Evolutionary conservation across 768 basidiomycete species (phyloP), one percentile per base, ranked within the genome.

Genomic region (Leucocoprinus birnbaumii): DNA sequence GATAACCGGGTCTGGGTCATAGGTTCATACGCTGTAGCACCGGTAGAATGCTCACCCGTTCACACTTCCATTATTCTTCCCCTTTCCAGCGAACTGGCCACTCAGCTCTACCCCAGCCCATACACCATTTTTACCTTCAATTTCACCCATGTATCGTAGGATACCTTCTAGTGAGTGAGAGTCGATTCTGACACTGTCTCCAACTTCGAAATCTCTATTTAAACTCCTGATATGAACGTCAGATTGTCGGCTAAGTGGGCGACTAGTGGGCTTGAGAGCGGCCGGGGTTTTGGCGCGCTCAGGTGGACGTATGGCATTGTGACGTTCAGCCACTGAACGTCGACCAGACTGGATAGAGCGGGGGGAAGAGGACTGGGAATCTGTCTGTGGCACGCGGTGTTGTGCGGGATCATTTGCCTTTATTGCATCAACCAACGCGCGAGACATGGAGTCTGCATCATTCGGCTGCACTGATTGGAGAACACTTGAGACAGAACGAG

Each of bases 101-200:
- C 82, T 75, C 19, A 99, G 77, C 70, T 98, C 92, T 19, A 99
- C 91, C 13, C 96, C 96, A 14, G 91, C 96, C 91, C 92, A 99
- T 5, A 86, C 72, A 3, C 95, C 96, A 2, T 82, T 77, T 68
- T 98, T 98, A 48, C 91, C 91, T 16, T 90, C 86, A 53, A 97
- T 94, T 61, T 83, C 80, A 4, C 96, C 96, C 16, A 95, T 58
- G 69, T 84, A 98, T 57, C 83, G 74, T 42, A 98, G 70, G 8
- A 74, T 80, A 16, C 96, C 96, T 66, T 97, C 94, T 67, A 88
- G 89, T 0, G 94, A 94, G 43, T 93, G 78, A 9, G 87, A 90
- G 63, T 94, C 92, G 42, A 97, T 88, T 59, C 89, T 75, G 35
- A 98, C 94, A 61, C 78, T 82, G 63, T 94, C 91, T 2, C 91